Percentiles rank a stretch among this genome's conserved stretches.
These are phyloP conservation scores for Talaromyces funiculosus DNA, from an alignment of 2,329 filamentous ascomycete species.

Conservation along the genomic window DNA sequence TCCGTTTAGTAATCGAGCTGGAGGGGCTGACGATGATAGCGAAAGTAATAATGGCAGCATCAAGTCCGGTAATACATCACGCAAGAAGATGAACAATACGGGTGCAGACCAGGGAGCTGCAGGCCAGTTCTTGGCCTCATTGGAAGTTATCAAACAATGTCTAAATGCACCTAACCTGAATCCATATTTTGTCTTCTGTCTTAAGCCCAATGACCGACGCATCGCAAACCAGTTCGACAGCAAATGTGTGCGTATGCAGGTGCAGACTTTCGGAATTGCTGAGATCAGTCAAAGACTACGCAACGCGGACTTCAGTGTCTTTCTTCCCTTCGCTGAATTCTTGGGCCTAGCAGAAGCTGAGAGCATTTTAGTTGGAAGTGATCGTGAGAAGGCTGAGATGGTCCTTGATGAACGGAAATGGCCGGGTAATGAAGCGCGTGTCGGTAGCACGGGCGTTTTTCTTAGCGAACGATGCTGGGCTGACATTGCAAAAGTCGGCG, in stretches of 20 bases:
- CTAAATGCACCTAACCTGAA: slow-evolving; percentile 79
- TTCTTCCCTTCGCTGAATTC: slow-evolving; percentile 93
- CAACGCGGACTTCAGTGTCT: slow-evolving; percentile 91
- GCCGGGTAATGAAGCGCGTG: slow-evolving; percentile 83
- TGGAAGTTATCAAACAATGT: slow-evolving; percentile 87
- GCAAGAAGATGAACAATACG: slow-evolving; percentile 36
- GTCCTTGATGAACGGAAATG: slow-evolving; percentile 90
- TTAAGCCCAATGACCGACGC: slow-evolving; percentile 93
- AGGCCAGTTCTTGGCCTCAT: slow-evolving; percentile 80
- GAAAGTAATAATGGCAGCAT: slow-evolving; percentile 31
- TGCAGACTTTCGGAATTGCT: slow-evolving; percentile 92
- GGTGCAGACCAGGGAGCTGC: slow-evolving; percentile 71
- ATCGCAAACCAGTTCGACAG: slow-evolving; percentile 99
- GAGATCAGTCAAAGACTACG: slow-evolving; percentile 92
- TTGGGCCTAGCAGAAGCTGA: slow-evolving; percentile 81
- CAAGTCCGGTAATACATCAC: slow-evolving; percentile 21
- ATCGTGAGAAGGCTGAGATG: slow-evolving; percentile 83
- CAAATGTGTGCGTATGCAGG: slow-evolving; percentile 91
- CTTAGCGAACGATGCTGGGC: slow-evolving; percentile 94
- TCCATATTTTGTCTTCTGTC: slow-evolving; percentile 90
- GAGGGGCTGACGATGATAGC: slow-evolving; percentile 39
- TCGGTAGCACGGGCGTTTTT: slow-evolving; percentile 91
- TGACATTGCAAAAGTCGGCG: slow-evolving; percentile 71
- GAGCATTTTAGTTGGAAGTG: slow-evolving; percentile 79
- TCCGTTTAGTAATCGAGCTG: slow-evolving; percentile 23